Conservation (phyloP, 2,329 filamentous ascomycete genomes). For the Calonectria honghensis region DNA sequence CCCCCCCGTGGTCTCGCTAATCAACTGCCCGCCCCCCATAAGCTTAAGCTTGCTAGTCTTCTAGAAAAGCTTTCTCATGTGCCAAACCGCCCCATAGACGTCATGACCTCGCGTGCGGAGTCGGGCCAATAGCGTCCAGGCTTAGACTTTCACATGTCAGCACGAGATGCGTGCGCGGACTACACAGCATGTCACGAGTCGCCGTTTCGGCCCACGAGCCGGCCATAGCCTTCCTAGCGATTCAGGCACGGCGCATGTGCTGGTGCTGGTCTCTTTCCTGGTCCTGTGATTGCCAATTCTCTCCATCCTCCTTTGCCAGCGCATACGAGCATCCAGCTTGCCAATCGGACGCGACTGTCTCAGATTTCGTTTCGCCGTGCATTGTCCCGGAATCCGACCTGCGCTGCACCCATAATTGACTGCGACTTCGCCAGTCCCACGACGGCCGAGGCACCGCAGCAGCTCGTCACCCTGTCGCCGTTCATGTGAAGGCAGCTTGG, state of each 20-base stretch:
- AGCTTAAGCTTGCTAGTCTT: conserved; percentile 21
- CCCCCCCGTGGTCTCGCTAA: not conserved
- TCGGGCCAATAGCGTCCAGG: conserved; percentile 30
- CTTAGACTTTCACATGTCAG: conserved; percentile 56
- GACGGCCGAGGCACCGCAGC: conserved; percentile 32
- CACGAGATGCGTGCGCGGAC: conserved; percentile 25
- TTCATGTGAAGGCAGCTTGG: conserved; percentile 52
- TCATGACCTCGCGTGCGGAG: conserved; percentile 35
- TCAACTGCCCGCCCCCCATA: not conserved
- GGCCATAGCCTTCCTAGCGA: conserved; percentile 42
- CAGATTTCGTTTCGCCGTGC: not conserved
- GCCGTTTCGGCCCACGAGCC: conserved; percentile 50
- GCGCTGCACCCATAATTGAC: conserved; percentile 10
- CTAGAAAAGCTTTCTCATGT: conserved; percentile 22
- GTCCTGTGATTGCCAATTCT: conserved; percentile 14
- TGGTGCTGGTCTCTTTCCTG: not conserved
- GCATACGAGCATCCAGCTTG: not conserved
- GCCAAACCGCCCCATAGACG: conserved; percentile 27
- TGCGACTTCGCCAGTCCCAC: conserved; percentile 7
- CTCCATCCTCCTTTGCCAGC: not conserved
- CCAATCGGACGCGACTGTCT: conserved; percentile 6
- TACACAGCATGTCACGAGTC: conserved; percentile 48
- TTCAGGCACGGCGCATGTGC: conserved; percentile 23
- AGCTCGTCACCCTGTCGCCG: not conserved
- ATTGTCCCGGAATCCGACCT: conserved; percentile 15